These are phyloP conservation scores for Clausena lansium DNA, from an alignment of 345 rosid genomes.

Conservation along the genomic window DNA sequence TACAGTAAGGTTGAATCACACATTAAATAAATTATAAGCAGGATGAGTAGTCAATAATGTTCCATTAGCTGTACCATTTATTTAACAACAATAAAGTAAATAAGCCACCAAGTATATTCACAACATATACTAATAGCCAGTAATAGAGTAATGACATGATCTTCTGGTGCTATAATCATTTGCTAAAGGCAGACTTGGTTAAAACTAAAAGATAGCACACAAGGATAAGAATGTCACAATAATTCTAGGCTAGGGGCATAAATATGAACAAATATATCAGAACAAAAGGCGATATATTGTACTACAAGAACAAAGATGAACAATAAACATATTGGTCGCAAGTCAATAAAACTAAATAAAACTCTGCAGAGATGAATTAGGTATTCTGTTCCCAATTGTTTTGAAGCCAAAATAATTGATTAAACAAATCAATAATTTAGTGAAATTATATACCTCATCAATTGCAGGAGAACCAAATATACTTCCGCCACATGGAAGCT, in stretches of 20 bases:
- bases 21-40: constrained; percentile 13
- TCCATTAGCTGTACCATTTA: not conserved
- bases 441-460: constrained; percentile 61
- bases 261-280: not conserved
- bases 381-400: not conserved
- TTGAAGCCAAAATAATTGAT: not conserved
- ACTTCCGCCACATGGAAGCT: constrained; percentile 83
- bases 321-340: not conserved
- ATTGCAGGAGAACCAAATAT: constrained; percentile 86
- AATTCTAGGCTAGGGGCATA: not conserved
- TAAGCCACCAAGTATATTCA: not conserved
- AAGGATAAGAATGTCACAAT: not conserved
- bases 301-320: not conserved
- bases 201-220: not conserved
- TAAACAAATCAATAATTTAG: not conserved
- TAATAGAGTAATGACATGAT: not conserved
- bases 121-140: not conserved
- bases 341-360: not conserved
- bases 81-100: not conserved
- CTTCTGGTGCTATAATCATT: not conserved
- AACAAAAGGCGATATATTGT: not conserved
- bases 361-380: not conserved
- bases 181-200: not conserved
- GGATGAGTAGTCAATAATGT: constrained; percentile 7
- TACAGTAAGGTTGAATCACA: constrained; percentile 16